phyloP scores from a whole-genome alignment of 148 eudicot species.

The Pharnaceum exiguum region DNA sequence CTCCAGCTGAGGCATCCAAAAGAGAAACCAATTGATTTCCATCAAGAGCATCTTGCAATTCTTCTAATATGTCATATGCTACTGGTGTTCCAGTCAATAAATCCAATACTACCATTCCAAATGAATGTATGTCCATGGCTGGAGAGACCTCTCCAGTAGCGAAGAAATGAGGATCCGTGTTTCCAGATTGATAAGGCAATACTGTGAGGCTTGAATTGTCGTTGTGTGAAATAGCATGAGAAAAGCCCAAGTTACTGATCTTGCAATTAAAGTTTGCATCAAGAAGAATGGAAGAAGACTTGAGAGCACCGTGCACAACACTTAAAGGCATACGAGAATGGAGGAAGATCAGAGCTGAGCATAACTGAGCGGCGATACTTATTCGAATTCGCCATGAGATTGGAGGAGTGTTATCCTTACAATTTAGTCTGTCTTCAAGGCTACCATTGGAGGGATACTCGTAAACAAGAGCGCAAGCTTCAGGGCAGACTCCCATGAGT shows the following conservation, averaged over 20 bases:
- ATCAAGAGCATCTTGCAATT: constrained; percentile 48
- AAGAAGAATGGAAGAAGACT: constrained; percentile 56
- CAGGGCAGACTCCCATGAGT: constrained; percentile 77
- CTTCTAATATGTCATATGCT: constrained; percentile 38
- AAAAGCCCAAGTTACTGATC: constrained; percentile 54
- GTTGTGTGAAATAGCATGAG: constrained; percentile 27
- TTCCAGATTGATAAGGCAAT: constrained; percentile 21
- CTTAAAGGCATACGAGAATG: constrained; percentile 58
- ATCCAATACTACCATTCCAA: constrained; percentile 59
- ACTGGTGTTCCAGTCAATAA: constrained; percentile 59
- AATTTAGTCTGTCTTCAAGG: constrained; percentile 68
- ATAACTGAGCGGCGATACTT: constrained; percentile 73
- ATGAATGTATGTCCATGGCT: constrained; percentile 66
- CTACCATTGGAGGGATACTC: constrained; percentile 76
- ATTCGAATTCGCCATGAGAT: constrained; percentile 79
- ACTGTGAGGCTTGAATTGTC: constrained; percentile 29
- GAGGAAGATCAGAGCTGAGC: constrained; percentile 69
- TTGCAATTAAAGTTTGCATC: constrained; percentile 60
- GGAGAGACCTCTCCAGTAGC: constrained; percentile 49
- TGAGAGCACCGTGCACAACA: constrained; percentile 60
- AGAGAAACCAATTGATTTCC: constrained; percentile 39
- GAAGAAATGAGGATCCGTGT: constrained; percentile 60
- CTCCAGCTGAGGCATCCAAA: constrained; percentile 79
- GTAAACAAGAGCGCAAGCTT: constrained; percentile 52
- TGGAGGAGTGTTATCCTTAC: constrained; percentile 53